A percentile compares a stretch with the other conserved stretches of the same genome.
phyloP scores from a whole-genome alignment of 2,329 filamentous ascomycete genomes.

The Fusarium pilosicola region DNA sequence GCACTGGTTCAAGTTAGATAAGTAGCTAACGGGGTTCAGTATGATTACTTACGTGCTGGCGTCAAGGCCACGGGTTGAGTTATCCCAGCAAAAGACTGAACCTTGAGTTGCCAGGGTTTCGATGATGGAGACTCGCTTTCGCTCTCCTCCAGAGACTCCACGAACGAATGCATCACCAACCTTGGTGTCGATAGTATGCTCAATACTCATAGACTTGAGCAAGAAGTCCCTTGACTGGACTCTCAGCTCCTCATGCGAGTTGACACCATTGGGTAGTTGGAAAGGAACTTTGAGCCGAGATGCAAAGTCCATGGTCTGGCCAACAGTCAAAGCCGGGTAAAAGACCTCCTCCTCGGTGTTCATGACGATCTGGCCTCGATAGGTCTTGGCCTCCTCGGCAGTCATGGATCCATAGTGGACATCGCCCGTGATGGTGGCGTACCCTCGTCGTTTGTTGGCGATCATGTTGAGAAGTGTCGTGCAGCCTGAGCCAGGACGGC shows the following conservation, averaged over 20 bases:
- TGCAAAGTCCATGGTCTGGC: slow-evolving; percentile 77
- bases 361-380: slow-evolving; percentile 69
- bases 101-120: slow-evolving; percentile 69
- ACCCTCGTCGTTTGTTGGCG: slow-evolving; percentile 71
- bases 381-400: slow-evolving; percentile 60
- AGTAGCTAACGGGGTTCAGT: rapidly evolving
- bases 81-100: slow-evolving; percentile 74
- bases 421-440: slow-evolving; percentile 66
- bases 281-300: slow-evolving; percentile 67
- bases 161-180: slow-evolving; percentile 74
- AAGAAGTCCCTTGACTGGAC: slow-evolving; percentile 63
- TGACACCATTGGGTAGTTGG: slow-evolving; percentile 55
- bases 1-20: slow-evolving; percentile 51
- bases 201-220: slow-evolving; percentile 65
- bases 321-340: slow-evolving; percentile 76
- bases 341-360: slow-evolving; percentile 75
- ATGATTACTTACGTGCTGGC: slow-evolving; percentile 62
- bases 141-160: slow-evolving; percentile 74
- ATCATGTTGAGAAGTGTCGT: slow-evolving; percentile 77
- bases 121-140: slow-evolving; percentile 75
- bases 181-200: slow-evolving; percentile 71
- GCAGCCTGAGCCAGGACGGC: slow-evolving; percentile 75
- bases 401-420: slow-evolving; percentile 64
- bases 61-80: slow-evolving; percentile 72
- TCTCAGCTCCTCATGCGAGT: slow-evolving; percentile 57